These are phyloP conservation scores for Warburgia ugandensis DNA, from an alignment of 164 flowering plant genomes.

Conservation along the genomic window DNA sequence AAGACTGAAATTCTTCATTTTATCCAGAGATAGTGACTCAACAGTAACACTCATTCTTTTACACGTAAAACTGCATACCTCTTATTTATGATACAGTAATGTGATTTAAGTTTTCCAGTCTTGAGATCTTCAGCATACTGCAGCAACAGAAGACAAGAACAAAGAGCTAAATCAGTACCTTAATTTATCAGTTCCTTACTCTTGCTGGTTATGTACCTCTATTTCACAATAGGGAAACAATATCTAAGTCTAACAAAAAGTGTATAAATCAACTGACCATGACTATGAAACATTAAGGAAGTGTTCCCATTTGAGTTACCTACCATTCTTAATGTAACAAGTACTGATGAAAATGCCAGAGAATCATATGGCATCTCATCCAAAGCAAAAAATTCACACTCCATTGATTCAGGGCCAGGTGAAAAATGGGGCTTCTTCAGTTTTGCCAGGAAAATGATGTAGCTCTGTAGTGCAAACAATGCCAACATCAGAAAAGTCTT, in stretches of 20 bases:
- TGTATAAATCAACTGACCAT: too few species aligned
- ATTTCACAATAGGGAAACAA: too few species aligned
- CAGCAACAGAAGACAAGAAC: conserved; percentile 10
- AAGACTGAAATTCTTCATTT: not conserved
- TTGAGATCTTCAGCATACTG: conserved; percentile 79
- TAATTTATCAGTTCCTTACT: too few species aligned
- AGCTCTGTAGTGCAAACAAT: conserved; percentile 53
- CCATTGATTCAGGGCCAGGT: conserved; percentile 88
- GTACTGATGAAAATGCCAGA: conserved; percentile 86
- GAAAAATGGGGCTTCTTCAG: conserved; percentile 73
- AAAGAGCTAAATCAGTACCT: too few species aligned
- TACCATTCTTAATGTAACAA: conserved; percentile 83
- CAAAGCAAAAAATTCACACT: conserved; percentile 67
- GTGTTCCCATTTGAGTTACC: conserved; percentile 6
- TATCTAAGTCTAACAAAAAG: too few species aligned
- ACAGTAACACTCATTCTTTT: not conserved
- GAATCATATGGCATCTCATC: conserved; percentile 90
- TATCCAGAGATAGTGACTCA: not conserved
- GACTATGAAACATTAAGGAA: too few species aligned
- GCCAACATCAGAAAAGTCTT: conserved; percentile 9
- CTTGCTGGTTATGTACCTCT: too few species aligned
- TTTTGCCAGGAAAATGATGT: conserved; percentile 76
- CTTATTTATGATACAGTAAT: conserved; percentile 81
- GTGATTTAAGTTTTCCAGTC: conserved; percentile 60
- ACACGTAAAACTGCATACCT: conserved; percentile 37